Base-by-base conservation (phyloP, 2,329 filamentous ascomycete species). In the Epichloe typhina region DNA sequence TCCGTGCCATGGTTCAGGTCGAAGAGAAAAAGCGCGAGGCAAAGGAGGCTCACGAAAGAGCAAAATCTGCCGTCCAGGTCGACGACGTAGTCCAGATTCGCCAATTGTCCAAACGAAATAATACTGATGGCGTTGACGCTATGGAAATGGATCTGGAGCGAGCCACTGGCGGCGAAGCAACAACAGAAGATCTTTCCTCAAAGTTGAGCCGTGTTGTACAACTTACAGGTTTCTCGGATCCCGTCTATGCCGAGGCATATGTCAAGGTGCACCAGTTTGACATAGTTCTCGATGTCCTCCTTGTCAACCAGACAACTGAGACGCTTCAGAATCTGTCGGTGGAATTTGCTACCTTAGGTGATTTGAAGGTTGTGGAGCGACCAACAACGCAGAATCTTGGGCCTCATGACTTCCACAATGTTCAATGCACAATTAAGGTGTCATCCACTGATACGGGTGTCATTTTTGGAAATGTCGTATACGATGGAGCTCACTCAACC, bases 261-360 rank as follows among this genome's bases (percentile, higher is more conserved):
- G 91, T 98, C 63, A 95, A 95, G 66, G 91, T 98, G 9, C 90
- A 97, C 66, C 93, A 98, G 67, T 98, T 98, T 63, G 93, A 98
- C 64, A 98, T 98, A 61, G 86, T 98, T 15, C 77, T 98, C 26
- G 93, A 98, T 62, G 93, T 98, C 8, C 79, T 98, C 3, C 76
- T 98, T 21, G 93, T 98, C 62, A 98, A 98, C 68, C 93, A 98
- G 69, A 97, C 93, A 0, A 88, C 85, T 13, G 91, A 97, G 63
- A 98, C 93, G 3, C 77, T 98, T 23, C 93, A 97, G 67, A 98
- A 98, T 62, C 76, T 98, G 35, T 95, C 89, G 0, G 91, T 98
- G 21, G 93, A 98, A 67, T 98, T 98, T 64, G 93, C 93, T n/a
- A 98, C 93, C 0, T 77, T 98, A 0, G 93, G 93, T 55, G 93